Conservation (phyloP, 2,329 filamentous ascomycete species). For the Phyllosticta paracitricarpa region DNA sequence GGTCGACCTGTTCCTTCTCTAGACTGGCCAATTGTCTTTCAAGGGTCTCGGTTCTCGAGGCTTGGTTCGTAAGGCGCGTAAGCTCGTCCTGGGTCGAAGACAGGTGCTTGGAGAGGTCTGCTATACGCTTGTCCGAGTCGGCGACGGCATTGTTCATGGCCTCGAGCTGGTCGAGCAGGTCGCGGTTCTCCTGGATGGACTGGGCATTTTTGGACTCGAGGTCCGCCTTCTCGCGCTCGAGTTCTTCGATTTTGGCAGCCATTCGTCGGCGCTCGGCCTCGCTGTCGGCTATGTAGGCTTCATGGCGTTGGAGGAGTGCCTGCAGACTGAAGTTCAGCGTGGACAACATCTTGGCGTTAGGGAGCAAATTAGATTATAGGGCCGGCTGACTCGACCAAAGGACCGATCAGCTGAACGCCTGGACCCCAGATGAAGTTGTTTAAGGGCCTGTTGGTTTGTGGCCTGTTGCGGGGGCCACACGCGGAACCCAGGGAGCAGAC, state of each 20-base stretch:
- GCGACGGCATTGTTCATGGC: conserved; percentile 66
- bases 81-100: conserved; percentile 69
- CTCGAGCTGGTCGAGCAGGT: conserved; percentile 75
- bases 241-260: conserved; percentile 58
- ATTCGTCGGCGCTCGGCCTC: conserved; percentile 74
- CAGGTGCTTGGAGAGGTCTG: conserved; percentile 64
- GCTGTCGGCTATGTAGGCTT: conserved; percentile 86
- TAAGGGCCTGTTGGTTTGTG: not conserved
- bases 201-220: conserved; percentile 68
- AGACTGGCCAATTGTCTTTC: conserved; percentile 71
- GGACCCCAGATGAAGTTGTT: not conserved
- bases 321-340: conserved; percentile 61
- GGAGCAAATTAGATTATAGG: not conserved
- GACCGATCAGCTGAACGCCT: not conserved
- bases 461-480: not conserved
- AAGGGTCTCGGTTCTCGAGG: conserved; percentile 63
- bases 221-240: conserved; percentile 59
- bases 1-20: conserved; percentile 67
- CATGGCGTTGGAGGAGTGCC: conserved; percentile 85
- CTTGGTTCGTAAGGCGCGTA: conserved; percentile 62
- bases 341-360: conserved; percentile 2
- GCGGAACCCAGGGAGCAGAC: not conserved
- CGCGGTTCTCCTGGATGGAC: conserved; percentile 73
- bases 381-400: not conserved
- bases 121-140: conserved; percentile 72